A percentile compares a stretch with the other conserved stretches of the same genome.
These are phyloP conservation scores for Trametopsis cervina DNA, from an alignment of 768 basidiomycete genomes.

Conservation along the genomic window DNA sequence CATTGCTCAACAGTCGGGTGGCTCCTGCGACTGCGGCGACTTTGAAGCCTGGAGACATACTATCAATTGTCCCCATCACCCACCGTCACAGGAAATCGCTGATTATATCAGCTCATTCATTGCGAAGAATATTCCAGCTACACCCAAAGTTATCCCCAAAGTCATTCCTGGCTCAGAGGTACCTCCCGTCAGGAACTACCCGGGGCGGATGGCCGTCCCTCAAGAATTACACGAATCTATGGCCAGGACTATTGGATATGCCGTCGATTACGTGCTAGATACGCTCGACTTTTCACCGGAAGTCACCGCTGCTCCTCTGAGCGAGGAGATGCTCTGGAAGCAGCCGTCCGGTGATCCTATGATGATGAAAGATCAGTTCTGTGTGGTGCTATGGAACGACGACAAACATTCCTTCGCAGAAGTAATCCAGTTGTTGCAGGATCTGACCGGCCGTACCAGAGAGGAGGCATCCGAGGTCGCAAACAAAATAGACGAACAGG, in stretches of 20 bases:
- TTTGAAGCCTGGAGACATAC: constrained; percentile 75
- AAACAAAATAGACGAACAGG: constrained; percentile 65
- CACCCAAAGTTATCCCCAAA: constrained; percentile 33
- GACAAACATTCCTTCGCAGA: constrained; percentile 95
- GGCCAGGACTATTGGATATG: constrained; percentile 65
- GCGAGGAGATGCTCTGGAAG: constrained; percentile 62
- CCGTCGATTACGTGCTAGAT: constrained; percentile 77
- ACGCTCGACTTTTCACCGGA: constrained; percentile 79
- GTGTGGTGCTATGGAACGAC: constrained; percentile 90
- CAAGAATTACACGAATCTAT: constrained; percentile 69
- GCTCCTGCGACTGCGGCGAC: constrained; percentile 95
- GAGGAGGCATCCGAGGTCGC: constrained; percentile 54
- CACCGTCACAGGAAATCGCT: constrained; percentile 34
- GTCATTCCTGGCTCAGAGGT: constrained; percentile 37
- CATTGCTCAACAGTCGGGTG: constrained; percentile 85
- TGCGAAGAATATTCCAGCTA: constrained; percentile 16
- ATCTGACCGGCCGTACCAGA: constrained; percentile 41
- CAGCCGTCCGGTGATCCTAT: constrained; percentile 69
- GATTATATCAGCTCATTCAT: constrained; percentile 24
- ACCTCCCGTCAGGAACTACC: constrained; percentile 55
- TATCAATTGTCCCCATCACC: constrained; percentile 71
- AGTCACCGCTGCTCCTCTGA: constrained; percentile 58
- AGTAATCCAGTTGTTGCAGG: constrained; percentile 66
- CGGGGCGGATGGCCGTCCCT: constrained; percentile 49
- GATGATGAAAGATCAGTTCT: constrained; percentile 72